phyloP scores from a whole-genome alignment of 495 filamentous ascomycete genomes.

The Penicillium tannophilum region DNA sequence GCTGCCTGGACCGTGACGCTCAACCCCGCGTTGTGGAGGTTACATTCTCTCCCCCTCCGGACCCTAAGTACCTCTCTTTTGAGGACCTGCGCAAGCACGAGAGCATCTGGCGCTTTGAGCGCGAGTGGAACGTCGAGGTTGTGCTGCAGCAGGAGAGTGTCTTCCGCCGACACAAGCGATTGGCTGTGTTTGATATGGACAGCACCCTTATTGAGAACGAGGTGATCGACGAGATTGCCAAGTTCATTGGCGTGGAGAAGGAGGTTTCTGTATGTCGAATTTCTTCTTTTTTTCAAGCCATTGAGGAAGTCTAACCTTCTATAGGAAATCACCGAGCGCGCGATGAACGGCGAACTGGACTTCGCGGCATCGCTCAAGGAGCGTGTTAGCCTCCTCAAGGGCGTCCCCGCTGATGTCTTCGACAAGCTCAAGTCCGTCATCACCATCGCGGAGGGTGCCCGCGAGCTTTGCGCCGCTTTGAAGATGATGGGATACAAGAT shows the following conservation, averaged over 20 bases:
- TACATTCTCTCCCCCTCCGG: constrained; percentile 66
- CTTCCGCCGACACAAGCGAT: constrained; percentile 73
- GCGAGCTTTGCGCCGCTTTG: constrained; percentile 68
- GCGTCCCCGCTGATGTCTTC: constrained; percentile 78
- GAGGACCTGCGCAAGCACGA: constrained; percentile 74
- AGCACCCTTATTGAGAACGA: constrained; percentile 94
- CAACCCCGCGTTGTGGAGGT: constrained; percentile 72
- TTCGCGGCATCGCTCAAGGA: constrained; percentile 80
- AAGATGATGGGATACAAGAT: constrained; percentile 79
- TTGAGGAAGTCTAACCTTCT: not conserved
- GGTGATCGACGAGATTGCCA: constrained; percentile 92
- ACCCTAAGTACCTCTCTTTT: constrained; percentile 67
- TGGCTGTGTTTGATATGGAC: constrained; percentile 98
- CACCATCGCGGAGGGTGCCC: constrained; percentile 79
- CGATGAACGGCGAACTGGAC: constrained; percentile 97
- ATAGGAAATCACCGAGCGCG: constrained; percentile 79
- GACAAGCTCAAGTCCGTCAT: constrained; percentile 70
- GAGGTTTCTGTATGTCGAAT: constrained; percentile 56
- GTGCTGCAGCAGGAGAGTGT: constrained; percentile 69
- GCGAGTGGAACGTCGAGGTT: constrained; percentile 85
- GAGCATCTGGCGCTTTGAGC: constrained; percentile 77
- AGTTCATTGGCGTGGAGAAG: constrained; percentile 71
- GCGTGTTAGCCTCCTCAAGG: constrained; percentile 77
- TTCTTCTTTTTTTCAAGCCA: constrained; percentile 23
- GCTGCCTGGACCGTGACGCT: constrained; percentile 63